A percentile compares a stretch with the other conserved stretches of the same genome.
Evolutionary conservation across 768 basidiomycete species (phyloP).

Genomic region (Boletus reticuloceps): DNA sequence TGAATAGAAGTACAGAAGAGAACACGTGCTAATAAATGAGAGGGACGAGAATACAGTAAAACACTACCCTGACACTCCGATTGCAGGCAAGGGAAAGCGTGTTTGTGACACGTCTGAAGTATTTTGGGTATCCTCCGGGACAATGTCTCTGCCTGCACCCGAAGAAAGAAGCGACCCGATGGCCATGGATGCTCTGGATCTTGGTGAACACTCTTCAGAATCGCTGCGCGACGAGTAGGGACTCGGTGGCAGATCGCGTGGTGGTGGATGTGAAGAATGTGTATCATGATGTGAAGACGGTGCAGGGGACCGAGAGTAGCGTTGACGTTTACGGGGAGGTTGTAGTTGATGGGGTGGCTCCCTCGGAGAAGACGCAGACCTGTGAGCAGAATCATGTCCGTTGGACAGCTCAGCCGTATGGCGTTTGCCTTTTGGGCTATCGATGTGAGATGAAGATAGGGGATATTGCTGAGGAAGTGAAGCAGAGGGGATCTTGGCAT

Average conservation of each 20-base stretch:
- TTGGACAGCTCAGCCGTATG: conserved; percentile 14
- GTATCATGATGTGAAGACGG: conserved; percentile 36
- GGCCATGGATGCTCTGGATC: conserved; percentile 73
- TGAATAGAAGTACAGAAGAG: conserved; percentile 25
- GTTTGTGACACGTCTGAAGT: conserved; percentile 16
- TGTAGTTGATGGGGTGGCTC: conserved; percentile 35
- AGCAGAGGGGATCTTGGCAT: conserved; percentile 31
- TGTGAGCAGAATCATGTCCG: conserved; percentile 15
- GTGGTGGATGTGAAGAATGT: conserved; percentile 33
- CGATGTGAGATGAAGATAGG: conserved; percentile 37
- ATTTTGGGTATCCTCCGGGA: conserved; percentile 26
- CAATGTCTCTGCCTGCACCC: conserved; percentile 33
- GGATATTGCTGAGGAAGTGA: conserved; percentile 31
- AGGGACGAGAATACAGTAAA: neutral
- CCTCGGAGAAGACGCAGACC: conserved; percentile 13
- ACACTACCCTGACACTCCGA: conserved; percentile 24
- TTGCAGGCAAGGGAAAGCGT: conserved; percentile 15
- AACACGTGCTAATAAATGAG: conserved; percentile 21
- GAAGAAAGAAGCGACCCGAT: conserved; percentile 70
- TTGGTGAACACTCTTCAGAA: conserved; percentile 67
- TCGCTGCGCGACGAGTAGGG: conserved; percentile 71
- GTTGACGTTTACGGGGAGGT: conserved; percentile 61
- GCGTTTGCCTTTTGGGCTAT: conserved; percentile 20
- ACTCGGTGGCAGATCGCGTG: conserved; percentile 62
- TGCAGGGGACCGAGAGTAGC: conserved; percentile 57